Evolutionary conservation across 176 grass and related monocot genomes (phyloP).

Genomic region (Bonia amplexicaulis): DNA sequence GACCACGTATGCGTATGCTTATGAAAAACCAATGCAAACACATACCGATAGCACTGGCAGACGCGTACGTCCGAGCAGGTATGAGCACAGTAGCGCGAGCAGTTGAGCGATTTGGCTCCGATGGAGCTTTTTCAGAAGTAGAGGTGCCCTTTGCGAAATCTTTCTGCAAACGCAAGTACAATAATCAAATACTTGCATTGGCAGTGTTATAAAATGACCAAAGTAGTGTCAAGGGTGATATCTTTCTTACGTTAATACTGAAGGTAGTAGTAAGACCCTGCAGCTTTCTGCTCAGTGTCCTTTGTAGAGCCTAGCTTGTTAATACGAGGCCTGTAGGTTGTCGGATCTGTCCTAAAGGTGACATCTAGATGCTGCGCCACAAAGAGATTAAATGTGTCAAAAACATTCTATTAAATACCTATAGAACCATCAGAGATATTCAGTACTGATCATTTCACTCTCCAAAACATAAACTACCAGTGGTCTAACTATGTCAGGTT

Average conservation of each 20-base stretch:
- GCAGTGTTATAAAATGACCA: not conserved
- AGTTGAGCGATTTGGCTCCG: not conserved
- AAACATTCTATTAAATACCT: too few relatives aligned
- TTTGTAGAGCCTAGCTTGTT: slow-evolving; percentile 78
- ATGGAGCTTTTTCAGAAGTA: slow-evolving; percentile 8
- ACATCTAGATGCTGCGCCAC: slow-evolving; percentile 54
- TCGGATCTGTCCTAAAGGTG: slow-evolving; percentile 79
- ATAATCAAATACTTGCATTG: not conserved
- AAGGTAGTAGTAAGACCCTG: slow-evolving; percentile 79
- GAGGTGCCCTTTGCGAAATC: slow-evolving; percentile 15
- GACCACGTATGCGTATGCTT: not conserved
- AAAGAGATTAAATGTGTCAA: not conserved
- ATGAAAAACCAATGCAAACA: not conserved
- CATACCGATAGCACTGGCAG: slow-evolving; percentile 7
- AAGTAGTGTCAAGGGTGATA: not conserved
- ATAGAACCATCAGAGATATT: not conserved
- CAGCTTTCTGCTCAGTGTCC: slow-evolving; percentile 71
- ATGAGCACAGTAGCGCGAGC: not conserved
- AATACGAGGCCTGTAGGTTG: slow-evolving; percentile 72
- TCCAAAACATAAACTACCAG: not conserved
- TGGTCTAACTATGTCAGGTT: not conserved
- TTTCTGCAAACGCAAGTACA: not conserved
- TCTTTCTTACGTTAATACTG: slow-evolving; percentile 54
- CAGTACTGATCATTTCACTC: not conserved
- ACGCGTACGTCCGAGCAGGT: not conserved